Evolutionary conservation across 495 filamentous ascomycete genomes (phyloP), one percentile per base, ranked within the genome.

Genomic region (Lasiosphaeria hispida): DNA sequence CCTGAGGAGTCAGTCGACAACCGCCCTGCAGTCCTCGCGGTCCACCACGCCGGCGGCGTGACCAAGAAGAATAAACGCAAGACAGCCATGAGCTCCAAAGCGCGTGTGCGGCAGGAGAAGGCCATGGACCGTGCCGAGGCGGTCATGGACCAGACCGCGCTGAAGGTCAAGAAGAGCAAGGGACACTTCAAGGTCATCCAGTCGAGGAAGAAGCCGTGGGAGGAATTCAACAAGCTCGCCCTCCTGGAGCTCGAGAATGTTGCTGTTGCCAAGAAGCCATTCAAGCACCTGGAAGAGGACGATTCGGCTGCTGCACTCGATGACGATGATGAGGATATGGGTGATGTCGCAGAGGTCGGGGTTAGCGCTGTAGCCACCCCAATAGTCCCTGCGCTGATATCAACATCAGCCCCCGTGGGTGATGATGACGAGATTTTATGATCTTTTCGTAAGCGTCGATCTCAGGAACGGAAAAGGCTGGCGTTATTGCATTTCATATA

Each of bases 121-220:
- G 85, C 75, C 23, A 77, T 91, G 62, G 89, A 92, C 65, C 80
- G 84, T 57, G 91, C 89, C 36, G 88, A 88, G 62, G 79, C 79
- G 7, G 74, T 87, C 62, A 74, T 85, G 69, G 89, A 91, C 64
- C 85, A 85, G 65, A 77, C 83, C 51, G 83, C 87, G 66, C 78
- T 75, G 52, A 95, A 92, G 68, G 75, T 89, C 43, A 75, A 82
- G 53, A 84, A 84, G 65, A 92, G 87, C 72, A 75, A 83, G 60
- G 77, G 64, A 14, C 80, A 79, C 52, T 82, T 78, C 30, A 85
- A 81, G 63, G 76, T 63, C n/a, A 80, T 91, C n/a, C 76, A 83
- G 51, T 68, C 74, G 33, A 64, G 83, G 65, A 74, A 72, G 44
- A 80, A 78, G 55, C 71, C 75, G 42, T 85, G 83, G 85, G 83